Evolutionary conservation across 371 early-diverging fungal species (phyloP).

Genomic region (Mucor irregularis): DNA sequence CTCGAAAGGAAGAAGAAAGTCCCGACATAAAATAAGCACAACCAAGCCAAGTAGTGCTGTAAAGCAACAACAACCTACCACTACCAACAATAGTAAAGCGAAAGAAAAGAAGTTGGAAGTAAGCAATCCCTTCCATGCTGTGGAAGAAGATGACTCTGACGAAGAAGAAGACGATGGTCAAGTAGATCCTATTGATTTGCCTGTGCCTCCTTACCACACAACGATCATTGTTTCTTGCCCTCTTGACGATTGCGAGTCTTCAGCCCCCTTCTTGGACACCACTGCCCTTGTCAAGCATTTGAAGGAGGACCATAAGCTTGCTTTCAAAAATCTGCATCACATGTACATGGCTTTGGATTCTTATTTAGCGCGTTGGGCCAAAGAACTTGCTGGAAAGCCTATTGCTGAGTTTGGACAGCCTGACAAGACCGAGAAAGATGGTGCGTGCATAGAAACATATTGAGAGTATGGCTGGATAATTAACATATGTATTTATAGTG

Average conservation of each 20-base stretch:
- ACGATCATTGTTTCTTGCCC: slow-evolving; percentile 59
- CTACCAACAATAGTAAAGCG: background rate
- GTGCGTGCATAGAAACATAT: background rate
- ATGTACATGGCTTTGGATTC: slow-evolving; percentile 80
- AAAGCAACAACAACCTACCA: background rate
- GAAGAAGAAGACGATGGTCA: slow-evolving; percentile 51
- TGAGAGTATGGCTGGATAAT: background rate
- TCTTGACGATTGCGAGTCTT: slow-evolving; percentile 45
- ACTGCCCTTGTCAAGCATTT: slow-evolving; percentile 70
- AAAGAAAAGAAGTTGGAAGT: background rate
- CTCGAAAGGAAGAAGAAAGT: slow-evolving; percentile 4
- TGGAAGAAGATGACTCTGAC: slow-evolving; percentile 46
- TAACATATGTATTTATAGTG: slow-evolving; percentile 19
- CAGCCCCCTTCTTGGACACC: slow-evolving; percentile 65
- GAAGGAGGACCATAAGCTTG: slow-evolving; percentile 62
- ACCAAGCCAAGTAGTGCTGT: background rate
- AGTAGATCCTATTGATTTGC: slow-evolving; percentile 47
- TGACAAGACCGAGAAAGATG: background rate
- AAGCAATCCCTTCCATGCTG: slow-evolving; percentile 18
- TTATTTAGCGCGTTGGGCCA: slow-evolving; percentile 76
- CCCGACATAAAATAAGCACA: background rate
- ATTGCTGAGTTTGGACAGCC: slow-evolving; percentile 29
- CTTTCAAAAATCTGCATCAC: slow-evolving; percentile 74
- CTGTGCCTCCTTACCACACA: slow-evolving; percentile 64
- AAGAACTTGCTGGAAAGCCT: slow-evolving; percentile 39